Conservation (phyloP, 495 filamentous ascomycete genomes). For the Penicillium crystallinum region DNA sequence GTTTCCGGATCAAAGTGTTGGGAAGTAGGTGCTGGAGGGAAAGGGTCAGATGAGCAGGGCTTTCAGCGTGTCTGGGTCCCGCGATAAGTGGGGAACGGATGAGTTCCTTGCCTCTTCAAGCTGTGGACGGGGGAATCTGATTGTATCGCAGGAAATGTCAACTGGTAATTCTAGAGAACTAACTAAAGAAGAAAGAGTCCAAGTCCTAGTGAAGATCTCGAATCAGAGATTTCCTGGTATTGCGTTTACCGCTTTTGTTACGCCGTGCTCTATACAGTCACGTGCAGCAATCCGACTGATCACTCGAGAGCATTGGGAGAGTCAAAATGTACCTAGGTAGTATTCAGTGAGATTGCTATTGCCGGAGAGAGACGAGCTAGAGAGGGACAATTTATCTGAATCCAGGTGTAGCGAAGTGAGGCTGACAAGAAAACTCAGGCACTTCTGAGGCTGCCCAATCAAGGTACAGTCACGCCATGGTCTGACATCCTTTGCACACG, state of each 20-base stretch:
- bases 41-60: conserved; percentile 30
- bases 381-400: neutral
- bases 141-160: too few species aligned
- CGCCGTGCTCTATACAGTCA: conserved; percentile 9
- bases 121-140: too few species aligned
- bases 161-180: neutral
- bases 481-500: neutral
- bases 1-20: conserved; percentile 15
- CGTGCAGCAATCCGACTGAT: conserved; percentile 10
- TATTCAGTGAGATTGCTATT: neutral
- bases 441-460: neutral
- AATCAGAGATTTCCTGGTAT: conserved; percentile 21
- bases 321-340: too few species aligned
- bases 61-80: conserved; percentile 28
- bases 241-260: conserved; percentile 15
- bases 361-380: neutral
- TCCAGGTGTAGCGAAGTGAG: neutral
- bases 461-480: neutral
- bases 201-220: neutral
- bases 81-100: conserved; percentile 30
- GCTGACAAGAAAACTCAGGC: neutral
- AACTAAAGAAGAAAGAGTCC: neutral
- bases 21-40: conserved; percentile 12
- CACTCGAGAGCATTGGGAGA: too few species aligned
- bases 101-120: neutral